Evolutionary conservation across 305 asterid species (phyloP), one percentile per base, ranked within the genome.

Genomic region (Fraxinus sp.): DNA sequence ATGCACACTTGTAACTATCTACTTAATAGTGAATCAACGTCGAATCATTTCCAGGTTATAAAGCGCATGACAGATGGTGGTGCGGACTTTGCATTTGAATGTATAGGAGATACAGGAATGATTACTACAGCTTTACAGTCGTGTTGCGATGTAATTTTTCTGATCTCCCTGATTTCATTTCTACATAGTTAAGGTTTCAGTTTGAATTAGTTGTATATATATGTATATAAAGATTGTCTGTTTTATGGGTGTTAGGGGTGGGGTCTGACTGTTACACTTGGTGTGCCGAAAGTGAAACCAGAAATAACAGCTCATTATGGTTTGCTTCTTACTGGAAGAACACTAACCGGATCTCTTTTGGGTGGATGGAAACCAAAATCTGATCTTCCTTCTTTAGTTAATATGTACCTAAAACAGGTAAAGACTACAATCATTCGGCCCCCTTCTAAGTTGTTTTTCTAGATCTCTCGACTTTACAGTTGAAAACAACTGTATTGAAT

Each of bases 341-440:
- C 96, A 66, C 87, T 95, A 64, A 94, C 87, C 22, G 99, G 99
- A 77, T 92, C 97, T n/a, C 91, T 95, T 59, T 92, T 90, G 77
- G 99, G 99, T 83, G 99, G 99, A 83, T 95, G 99, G 99, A 95
- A 88, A 83, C 99, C 99, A 1, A 95, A 95, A 89, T 94, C 98
- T n/a, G 97, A 95, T 79, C 87, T 95, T 82, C 99, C 99, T 80
- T 89, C 93, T 11, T 88, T 95, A 20, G 97, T 95, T 70, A 92
- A 93, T 33, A 95, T 91, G 99, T 95, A 95, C 84, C 77, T 95
- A 11, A 90, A 74, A 82, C 89, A 94, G 97, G 98, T 93, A 83
- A 81, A 39, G n/a, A 2, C 41, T 73, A 18, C 3, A 16, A n/a
- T 0, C 33, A 30, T 77, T 46, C 28, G 1, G 1, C 13, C 16